A percentile compares a stretch with the other conserved stretches of the same genome.
phyloP scores from a whole-genome alignment of 495 filamentous ascomycete species.

The Pseudoneurospora amorphoporcata region DNA sequence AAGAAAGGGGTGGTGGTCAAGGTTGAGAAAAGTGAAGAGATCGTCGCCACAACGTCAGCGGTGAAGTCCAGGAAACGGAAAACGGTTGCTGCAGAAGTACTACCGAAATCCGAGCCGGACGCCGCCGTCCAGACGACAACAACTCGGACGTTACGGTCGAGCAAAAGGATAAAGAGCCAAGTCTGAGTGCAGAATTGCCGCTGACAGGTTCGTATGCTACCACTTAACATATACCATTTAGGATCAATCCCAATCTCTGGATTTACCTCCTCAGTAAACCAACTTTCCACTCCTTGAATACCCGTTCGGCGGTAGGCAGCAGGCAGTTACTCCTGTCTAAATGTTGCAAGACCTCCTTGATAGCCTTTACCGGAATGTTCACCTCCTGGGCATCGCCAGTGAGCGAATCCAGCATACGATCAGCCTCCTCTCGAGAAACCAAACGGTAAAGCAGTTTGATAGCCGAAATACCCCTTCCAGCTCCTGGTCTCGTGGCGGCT shows the following conservation, averaged over 20 bases:
- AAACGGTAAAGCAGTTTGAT: slow-evolving; percentile 58
- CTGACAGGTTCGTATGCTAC: neutral
- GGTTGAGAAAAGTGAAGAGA: slow-evolving; percentile 1
- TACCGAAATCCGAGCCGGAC: neutral
- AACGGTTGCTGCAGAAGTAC: neutral
- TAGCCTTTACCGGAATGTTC: slow-evolving; percentile 41
- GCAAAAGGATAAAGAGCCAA: slow-evolving; percentile 11
- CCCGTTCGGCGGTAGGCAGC: slow-evolving; percentile 45
- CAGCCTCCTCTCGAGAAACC: slow-evolving; percentile 33
- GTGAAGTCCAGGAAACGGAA: slow-evolving; percentile 5
- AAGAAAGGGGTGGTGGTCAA: neutral
- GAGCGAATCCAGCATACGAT: slow-evolving; percentile 44
- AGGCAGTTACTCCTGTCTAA: slow-evolving; percentile 41
- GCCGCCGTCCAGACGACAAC: slow-evolving; percentile 10
- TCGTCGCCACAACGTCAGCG: neutral
- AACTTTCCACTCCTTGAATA: slow-evolving; percentile 56
- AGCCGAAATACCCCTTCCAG: slow-evolving; percentile 29
- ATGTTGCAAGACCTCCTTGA: slow-evolving; percentile 29
- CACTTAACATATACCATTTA: neutral
- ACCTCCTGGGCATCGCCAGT: slow-evolving; percentile 55
- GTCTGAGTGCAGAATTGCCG: neutral
- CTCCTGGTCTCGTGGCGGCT: slow-evolving; percentile 4
- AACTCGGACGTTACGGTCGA: slow-evolving; percentile 9
- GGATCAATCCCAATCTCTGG: neutral
- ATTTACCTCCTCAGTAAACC: slow-evolving; percentile 46